phyloP scores from a whole-genome alignment of 1,139 yeast species.

The Hansenula anomala region DNA sequence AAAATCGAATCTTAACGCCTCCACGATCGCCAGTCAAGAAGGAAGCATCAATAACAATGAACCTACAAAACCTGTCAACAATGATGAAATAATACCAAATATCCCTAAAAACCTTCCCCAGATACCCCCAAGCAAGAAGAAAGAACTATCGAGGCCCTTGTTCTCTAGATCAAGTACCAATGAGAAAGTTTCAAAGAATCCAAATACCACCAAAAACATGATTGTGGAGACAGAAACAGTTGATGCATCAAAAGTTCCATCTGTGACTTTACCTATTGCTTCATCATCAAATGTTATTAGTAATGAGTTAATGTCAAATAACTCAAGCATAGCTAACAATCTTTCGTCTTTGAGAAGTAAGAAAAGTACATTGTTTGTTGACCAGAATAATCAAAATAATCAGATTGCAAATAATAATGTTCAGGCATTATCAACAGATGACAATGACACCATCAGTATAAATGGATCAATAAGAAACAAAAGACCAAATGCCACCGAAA shows the following conservation, averaged over 20 bases:
- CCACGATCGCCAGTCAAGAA: neutral
- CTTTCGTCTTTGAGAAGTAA: constrained; percentile 20
- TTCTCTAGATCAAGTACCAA: constrained; percentile 21
- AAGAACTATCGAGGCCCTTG: constrained; percentile 18
- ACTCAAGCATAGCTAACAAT: constrained; percentile 13
- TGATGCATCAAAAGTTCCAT: constrained; percentile 19
- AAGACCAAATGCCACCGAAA: constrained; percentile 13
- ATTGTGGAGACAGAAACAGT: constrained; percentile 24
- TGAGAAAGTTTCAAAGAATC: constrained; percentile 14
- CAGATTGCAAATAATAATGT: constrained; percentile 6
- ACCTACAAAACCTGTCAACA: neutral
- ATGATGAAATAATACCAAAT: neutral
- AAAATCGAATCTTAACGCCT: neutral
- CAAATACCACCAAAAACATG: constrained; percentile 17
- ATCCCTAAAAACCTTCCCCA: neutral
- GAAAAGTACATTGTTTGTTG: constrained; percentile 19
- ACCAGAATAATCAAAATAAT: constrained; percentile 9
- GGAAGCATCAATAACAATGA: neutral
- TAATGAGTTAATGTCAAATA: constrained; percentile 14
- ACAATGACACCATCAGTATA: constrained; percentile 17
- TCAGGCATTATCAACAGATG: constrained; percentile 4
- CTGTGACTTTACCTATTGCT: constrained; percentile 21
- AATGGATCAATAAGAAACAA: constrained; percentile 21
- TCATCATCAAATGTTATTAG: constrained; percentile 10
- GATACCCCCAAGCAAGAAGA: constrained; percentile 10